Percentiles rank a stretch among this genome's conserved stretches.
phyloP scores from a whole-genome alignment of 169 alveolate species.

The Ichthyophthirius multifiliis region DNA sequence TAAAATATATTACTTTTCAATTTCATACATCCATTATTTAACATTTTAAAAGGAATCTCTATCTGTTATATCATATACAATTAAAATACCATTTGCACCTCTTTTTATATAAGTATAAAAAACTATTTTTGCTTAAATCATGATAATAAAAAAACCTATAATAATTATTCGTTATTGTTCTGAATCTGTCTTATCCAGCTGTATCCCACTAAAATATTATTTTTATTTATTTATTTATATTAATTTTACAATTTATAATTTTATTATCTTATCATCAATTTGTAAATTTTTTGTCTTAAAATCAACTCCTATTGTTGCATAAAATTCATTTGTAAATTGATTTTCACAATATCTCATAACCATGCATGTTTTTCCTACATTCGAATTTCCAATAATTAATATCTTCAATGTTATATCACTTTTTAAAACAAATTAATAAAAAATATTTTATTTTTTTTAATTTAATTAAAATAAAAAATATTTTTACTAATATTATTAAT shows the following conservation, averaged over 20 bases:
- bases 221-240: too few species aligned
- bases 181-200: conserved; percentile 56
- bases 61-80: conserved; percentile 52
- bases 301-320: conserved; percentile 44
- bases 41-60: conserved; percentile 55
- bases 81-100: conserved; percentile 50
- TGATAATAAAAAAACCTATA: background rate
- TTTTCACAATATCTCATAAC: conserved; percentile 51
- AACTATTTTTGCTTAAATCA: background rate
- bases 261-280: conserved; percentile 38
- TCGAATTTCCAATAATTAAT: conserved; percentile 52
- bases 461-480: too few species aligned
- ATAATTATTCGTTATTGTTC: conserved; percentile 47
- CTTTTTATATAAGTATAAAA: background rate
- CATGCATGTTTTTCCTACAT: conserved; percentile 64
- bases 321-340: conserved; percentile 33
- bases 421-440: too few species aligned
- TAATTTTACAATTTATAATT: conserved; percentile 29
- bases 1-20: conserved; percentile 33
- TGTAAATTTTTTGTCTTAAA: conserved; percentile 42
- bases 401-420: conserved; percentile 54
- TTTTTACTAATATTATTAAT: too few species aligned
- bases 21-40: conserved; percentile 45
- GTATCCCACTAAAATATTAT: conserved; percentile 64
- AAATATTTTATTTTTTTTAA: too few species aligned